Conservation (phyloP, 345 rosid species). For the Gynandropsis gynandra region DNA sequence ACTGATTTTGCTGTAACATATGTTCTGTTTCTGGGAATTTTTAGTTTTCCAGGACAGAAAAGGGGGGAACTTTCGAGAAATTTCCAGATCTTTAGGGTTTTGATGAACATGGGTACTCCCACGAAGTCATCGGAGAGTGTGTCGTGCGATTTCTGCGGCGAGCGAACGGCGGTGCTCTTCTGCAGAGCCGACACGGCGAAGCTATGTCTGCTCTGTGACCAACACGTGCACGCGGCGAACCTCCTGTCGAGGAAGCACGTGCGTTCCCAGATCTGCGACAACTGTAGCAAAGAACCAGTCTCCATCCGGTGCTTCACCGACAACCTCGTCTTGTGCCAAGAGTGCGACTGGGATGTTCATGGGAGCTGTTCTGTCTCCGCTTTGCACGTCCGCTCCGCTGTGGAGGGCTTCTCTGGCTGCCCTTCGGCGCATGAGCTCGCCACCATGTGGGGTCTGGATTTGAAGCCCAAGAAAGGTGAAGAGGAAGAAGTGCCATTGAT, state of each 20-base stretch:
- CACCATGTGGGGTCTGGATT: slow-evolving; percentile 49
- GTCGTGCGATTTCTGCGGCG: slow-evolving; percentile 76
- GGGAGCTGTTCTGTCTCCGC: slow-evolving; percentile 61
- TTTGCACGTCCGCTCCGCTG: slow-evolving; percentile 47
- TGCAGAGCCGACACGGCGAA: slow-evolving; percentile 87
- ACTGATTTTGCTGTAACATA: too few relatives aligned
- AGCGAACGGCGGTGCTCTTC: slow-evolving; percentile 57
- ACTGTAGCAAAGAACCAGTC: slow-evolving; percentile 55
- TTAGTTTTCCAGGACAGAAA: too few relatives aligned
- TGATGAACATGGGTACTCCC: slow-evolving; percentile 30
- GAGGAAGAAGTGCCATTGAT: slow-evolving; percentile 17
- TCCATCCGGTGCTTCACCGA: slow-evolving; percentile 55
- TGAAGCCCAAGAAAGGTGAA: slow-evolving; percentile 28
- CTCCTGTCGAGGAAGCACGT: slow-evolving; percentile 64
- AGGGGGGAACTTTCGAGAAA: not conserved
- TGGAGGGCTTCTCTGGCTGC: slow-evolving; percentile 67
- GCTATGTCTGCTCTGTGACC: slow-evolving; percentile 84
- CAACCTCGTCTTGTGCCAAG: slow-evolving; percentile 51
- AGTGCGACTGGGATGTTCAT: slow-evolving; percentile 68
- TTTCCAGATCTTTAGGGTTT: not conserved
- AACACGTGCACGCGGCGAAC: slow-evolving; percentile 89
- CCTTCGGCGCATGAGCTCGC: slow-evolving; percentile 60
- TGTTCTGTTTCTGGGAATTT: too few relatives aligned
- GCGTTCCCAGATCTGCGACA: slow-evolving; percentile 95
- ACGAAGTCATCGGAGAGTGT: slow-evolving; percentile 22